A percentile compares a stretch with the other conserved stretches of the same genome.
Evolutionary conservation across 495 filamentous ascomycete genomes (phyloP).

Genomic region (Achaetomiella virescens): DNA sequence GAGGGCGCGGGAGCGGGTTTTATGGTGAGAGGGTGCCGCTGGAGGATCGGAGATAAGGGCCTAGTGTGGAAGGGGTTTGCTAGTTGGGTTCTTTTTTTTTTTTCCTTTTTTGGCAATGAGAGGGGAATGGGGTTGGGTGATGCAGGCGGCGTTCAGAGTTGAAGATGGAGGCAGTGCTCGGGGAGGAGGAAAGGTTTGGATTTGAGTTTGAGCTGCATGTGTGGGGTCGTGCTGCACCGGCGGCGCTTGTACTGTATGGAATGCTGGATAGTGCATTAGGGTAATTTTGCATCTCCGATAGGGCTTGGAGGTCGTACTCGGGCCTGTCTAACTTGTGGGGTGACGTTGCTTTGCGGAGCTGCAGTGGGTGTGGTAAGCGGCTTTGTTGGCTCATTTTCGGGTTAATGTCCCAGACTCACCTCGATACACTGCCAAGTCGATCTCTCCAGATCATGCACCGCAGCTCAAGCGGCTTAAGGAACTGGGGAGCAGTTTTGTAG

Average conservation of each 20-base stretch:
- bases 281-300: conserved; percentile 7
- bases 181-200: background rate
- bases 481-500: no score
- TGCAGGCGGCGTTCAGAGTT: background rate
- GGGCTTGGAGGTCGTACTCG: conserved; percentile 1
- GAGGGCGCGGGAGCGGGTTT: conserved; percentile 40
- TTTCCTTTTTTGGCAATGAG: no score
- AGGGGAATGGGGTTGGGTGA: background rate
- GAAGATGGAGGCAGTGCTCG: background rate
- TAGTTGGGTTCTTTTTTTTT: no score
- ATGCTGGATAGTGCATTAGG: conserved; percentile 6
- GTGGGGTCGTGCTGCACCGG: background rate
- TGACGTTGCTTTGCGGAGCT: background rate
- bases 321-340: conserved; percentile 2
- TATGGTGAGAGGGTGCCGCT: conserved; percentile 46
- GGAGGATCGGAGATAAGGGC: conserved; percentile 35
- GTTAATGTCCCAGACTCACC: no score
- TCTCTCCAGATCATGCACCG: no score
- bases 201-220: background rate
- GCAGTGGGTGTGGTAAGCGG: background rate
- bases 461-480: no score
- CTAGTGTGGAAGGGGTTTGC: background rate
- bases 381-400: background rate
- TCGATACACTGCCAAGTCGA: no score
- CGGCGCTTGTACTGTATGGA: background rate